Conservation (phyloP, 306 rosid species). For the Casuarina cunninghamiana region DNA sequence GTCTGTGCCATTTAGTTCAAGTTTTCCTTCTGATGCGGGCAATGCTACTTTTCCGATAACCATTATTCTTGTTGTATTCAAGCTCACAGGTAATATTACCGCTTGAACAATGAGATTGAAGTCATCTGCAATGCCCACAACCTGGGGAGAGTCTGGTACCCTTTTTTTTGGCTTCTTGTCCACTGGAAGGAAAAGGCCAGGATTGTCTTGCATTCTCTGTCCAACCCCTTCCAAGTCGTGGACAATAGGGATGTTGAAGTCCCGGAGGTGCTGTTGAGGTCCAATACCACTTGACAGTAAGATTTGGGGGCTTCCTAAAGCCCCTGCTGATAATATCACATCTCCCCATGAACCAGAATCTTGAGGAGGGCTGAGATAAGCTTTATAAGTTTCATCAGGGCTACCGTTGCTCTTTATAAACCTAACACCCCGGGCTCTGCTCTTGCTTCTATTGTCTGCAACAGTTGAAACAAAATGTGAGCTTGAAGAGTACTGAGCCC, state of each 20-base stretch:
- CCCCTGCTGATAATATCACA: constrained; percentile 72
- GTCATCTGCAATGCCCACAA: constrained; percentile 63
- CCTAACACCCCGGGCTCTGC: constrained; percentile 54
- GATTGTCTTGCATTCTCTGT: constrained; percentile 71
- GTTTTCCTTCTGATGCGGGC: constrained; percentile 58
- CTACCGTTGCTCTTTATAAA: constrained; percentile 58
- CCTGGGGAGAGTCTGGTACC: constrained; percentile 65
- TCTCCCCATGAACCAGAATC: constrained; percentile 55
- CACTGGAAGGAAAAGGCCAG: constrained; percentile 51
- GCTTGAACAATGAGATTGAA: constrained; percentile 60
- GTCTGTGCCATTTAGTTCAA: constrained; percentile 53
- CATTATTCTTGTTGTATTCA: constrained; percentile 47
- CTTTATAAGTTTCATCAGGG: constrained; percentile 40
- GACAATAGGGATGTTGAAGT: constrained; percentile 42
- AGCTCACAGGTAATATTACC: constrained; percentile 50
- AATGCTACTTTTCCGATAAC: constrained; percentile 61
- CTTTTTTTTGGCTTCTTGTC: constrained; percentile 51
- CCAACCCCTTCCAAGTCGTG: constrained; percentile 53
- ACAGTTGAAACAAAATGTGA: not conserved
- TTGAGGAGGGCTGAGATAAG: constrained; percentile 43
- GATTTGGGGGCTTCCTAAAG: constrained; percentile 77
- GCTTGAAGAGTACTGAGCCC: not conserved
- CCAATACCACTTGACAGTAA: constrained; percentile 70
- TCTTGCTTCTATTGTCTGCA: constrained; percentile 48
- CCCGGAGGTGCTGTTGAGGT: constrained; percentile 49